Percentiles rank a stretch among this genome's conserved stretches.
Conservation (phyloP, 805 yeast genomes). For the Wickerhamomyces bovis region DNA sequence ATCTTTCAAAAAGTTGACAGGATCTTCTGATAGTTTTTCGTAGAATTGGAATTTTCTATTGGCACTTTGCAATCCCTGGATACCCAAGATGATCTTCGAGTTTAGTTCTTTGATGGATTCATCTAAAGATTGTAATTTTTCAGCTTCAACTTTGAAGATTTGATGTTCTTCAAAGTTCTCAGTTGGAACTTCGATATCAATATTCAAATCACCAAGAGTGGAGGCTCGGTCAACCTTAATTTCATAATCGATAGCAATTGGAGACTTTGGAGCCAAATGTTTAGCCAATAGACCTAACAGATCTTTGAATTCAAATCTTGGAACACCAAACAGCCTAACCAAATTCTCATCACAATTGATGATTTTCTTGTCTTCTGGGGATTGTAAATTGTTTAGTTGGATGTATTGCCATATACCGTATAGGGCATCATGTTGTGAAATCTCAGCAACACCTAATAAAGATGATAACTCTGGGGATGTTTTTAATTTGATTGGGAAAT, state of each 20-base stretch:
- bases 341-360: constrained; percentile 46
- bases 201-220: constrained; percentile 72
- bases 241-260: constrained; percentile 69
- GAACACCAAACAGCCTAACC: constrained; percentile 37
- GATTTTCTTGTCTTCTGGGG: constrained; percentile 47
- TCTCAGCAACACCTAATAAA: constrained; percentile 69
- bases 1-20: constrained; percentile 67
- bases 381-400: constrained; percentile 58
- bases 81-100: constrained; percentile 31
- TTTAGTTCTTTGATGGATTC: constrained; percentile 29
- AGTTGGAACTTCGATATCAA: constrained; percentile 64
- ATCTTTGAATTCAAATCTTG: constrained; percentile 61
- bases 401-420: constrained; percentile 77
- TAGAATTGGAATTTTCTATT: constrained; percentile 59
- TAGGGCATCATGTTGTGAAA: constrained; percentile 81
- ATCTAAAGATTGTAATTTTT: constrained; percentile 23
- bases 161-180: constrained; percentile 26
- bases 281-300: constrained; percentile 62
- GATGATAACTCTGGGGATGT: constrained; percentile 61
- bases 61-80: constrained; percentile 45
- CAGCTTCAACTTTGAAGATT: constrained; percentile 26
- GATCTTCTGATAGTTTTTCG: constrained; percentile 31
- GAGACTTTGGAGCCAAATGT: constrained; percentile 71
- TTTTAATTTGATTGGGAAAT: constrained; percentile 59
- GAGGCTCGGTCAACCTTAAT: constrained; percentile 72